Evolutionary conservation across 2,329 filamentous ascomycete species (phyloP).

Genomic region (Capronia americana): DNA sequence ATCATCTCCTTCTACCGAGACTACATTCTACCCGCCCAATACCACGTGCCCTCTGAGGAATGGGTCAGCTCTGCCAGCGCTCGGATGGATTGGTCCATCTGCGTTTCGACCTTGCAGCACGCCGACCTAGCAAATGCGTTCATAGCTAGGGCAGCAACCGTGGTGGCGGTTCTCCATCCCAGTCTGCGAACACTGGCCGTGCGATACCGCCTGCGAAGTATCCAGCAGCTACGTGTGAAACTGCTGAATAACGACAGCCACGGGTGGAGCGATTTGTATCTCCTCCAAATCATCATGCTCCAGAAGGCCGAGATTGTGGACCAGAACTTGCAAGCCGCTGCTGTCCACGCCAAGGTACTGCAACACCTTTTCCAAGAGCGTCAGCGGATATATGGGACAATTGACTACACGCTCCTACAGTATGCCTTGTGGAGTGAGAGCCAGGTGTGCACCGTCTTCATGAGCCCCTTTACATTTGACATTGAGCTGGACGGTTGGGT

Average conservation of each 20-base stretch:
- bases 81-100: constrained; percentile 11
- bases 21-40: constrained; percentile 8
- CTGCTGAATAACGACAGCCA: constrained; percentile 3
- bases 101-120: constrained; percentile 5
- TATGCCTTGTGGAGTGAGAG: constrained; percentile 12
- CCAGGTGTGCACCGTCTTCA: constrained; percentile 11
- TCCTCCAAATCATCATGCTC: constrained; percentile 8
- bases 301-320: constrained; percentile 4
- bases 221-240: constrained; percentile 2
- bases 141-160: no score
- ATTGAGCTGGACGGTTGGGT: background rate
- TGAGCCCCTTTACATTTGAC: constrained; percentile 7
- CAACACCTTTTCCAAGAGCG: constrained; percentile 5
- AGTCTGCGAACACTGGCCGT: background rate
- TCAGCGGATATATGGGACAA: background rate
- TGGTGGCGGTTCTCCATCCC: background rate
- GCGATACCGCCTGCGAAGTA: constrained; percentile 8
- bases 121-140: constrained; percentile 1
- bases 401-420: constrained; percentile 8
- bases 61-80: constrained; percentile 11
- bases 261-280: background rate
- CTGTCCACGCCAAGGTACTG: no score
- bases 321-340: no score
- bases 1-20: constrained; percentile 9
- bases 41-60: background rate